Conservation (phyloP, 2,329 filamentous ascomycete genomes). For the Botrytis paeoniae region DNA sequence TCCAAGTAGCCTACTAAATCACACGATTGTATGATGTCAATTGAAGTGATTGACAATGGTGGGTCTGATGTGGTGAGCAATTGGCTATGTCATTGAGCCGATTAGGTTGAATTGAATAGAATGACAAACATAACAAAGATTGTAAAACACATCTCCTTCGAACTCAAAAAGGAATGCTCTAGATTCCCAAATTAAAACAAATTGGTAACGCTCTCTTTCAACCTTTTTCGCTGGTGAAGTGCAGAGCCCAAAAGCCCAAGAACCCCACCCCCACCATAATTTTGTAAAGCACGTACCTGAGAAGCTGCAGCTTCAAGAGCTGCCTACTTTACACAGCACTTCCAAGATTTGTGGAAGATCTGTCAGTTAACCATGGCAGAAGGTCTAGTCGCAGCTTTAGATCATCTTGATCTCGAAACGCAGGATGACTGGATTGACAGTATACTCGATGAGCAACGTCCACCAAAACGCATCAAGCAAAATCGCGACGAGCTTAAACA, state of each 20-base stretch:
- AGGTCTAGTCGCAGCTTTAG: slow-evolving; percentile 48
- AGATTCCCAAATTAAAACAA: not conserved
- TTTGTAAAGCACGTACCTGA: not conserved
- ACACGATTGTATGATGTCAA: not conserved
- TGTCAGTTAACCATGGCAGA: slow-evolving; percentile 31
- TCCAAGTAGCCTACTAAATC: not conserved
- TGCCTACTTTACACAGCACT: slow-evolving; percentile 2
- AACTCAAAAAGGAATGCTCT: not conserved
- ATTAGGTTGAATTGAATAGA: not conserved
- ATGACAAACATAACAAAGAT: not conserved
- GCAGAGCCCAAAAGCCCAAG: not conserved
- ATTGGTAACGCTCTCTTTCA: not conserved
- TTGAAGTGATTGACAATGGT: not conserved
- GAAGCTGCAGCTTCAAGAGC: slow-evolving; percentile 1
- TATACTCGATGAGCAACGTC: slow-evolving; percentile 53
- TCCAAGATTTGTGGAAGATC: not conserved
- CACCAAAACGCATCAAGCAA: slow-evolving; percentile 49
- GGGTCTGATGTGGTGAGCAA: not conserved
- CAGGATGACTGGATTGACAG: slow-evolving; percentile 52
- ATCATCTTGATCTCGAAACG: slow-evolving; percentile 46
- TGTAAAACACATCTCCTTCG: not conserved
- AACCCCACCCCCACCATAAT: slow-evolving; percentile 13
- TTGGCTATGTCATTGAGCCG: not conserved
- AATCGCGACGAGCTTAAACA: slow-evolving; percentile 63
- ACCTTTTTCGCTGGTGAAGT: not conserved